These are phyloP conservation scores for Cryptosporidium ubiquitum DNA, from an alignment of 169 alveolate genomes.

Conservation along the genomic window DNA sequence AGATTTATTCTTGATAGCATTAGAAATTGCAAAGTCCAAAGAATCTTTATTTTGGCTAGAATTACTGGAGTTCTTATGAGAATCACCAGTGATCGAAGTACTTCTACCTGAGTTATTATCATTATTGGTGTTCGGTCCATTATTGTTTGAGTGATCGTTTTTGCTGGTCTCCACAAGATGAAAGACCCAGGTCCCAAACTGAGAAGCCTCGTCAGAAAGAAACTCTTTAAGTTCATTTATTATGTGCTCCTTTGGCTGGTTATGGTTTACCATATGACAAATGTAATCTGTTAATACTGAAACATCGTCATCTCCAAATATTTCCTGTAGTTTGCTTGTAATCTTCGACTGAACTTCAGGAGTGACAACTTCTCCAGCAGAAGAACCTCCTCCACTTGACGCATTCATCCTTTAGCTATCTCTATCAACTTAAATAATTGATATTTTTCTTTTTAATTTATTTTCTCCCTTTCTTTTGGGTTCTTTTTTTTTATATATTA, in stretches of 20 bases:
- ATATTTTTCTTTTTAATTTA: not conserved
- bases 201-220: constrained; percentile 67
- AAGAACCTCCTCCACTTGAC: constrained; percentile 32
- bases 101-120: not conserved
- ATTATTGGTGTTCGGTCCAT: not conserved
- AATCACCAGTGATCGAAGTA: not conserved
- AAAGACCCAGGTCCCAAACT: constrained; percentile 69
- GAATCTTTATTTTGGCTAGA: constrained; percentile 44
- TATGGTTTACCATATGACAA: constrained; percentile 61
- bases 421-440: not conserved
- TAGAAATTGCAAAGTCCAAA: constrained; percentile 68
- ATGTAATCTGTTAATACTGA: constrained; percentile 70
- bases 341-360: constrained; percentile 53
- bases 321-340: constrained; percentile 47
- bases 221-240: constrained; percentile 56
- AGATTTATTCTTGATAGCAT: constrained; percentile 48
- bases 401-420: not conserved
- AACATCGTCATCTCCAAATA: constrained; percentile 74
- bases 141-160: not conserved
- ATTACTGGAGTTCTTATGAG: not conserved
- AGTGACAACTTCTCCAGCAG: constrained; percentile 33
- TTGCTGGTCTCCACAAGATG: constrained; percentile 37
- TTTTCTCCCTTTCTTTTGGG: not conserved
- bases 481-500: not conserved
- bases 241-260: constrained; percentile 67